phyloP scores from a whole-genome alignment of 1,284 basidiomycete genomes.

The Ceratobasidium sp. region DNA sequence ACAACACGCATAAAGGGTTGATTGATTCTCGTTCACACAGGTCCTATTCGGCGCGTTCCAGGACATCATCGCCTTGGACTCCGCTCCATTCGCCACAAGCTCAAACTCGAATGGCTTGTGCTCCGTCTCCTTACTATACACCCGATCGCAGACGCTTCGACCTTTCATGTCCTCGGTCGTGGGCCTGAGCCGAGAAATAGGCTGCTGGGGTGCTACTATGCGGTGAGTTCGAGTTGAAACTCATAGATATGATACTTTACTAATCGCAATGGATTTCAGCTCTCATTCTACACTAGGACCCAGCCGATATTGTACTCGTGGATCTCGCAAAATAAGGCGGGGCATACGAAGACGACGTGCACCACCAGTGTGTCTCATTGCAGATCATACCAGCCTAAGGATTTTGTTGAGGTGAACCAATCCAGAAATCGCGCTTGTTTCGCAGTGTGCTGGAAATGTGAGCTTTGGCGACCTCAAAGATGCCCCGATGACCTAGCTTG shows the following conservation, averaged over 20 bases:
- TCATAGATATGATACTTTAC: slow-evolving; percentile 11
- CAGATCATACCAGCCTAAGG: no score
- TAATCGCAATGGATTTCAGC: slow-evolving; percentile 45
- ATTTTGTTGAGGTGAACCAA: neutral
- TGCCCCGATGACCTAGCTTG: no score
- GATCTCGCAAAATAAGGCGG: slow-evolving; percentile 59
- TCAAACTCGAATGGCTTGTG: no score
- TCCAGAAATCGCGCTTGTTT: slow-evolving; percentile 55
- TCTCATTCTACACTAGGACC: slow-evolving; percentile 55
- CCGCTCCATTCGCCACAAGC: no score
- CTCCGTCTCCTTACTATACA: no score
- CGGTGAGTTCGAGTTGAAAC: slow-evolving; percentile 50
- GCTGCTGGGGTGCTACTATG: slow-evolving; percentile 60
- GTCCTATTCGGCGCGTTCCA: no score
- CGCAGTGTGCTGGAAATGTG: slow-evolving; percentile 60
- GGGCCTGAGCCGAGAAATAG: slow-evolving; percentile 52
- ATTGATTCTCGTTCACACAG: no score
- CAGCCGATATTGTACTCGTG: slow-evolving; percentile 60
- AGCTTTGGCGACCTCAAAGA: slow-evolving; percentile 21
- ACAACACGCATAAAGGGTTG: no score
- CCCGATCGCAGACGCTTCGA: no score
- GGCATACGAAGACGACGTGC: slow-evolving; percentile 59
- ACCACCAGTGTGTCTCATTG: slow-evolving; percentile 53
- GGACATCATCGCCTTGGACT: no score
- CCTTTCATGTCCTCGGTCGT: slow-evolving; percentile 56